Evolutionary conservation across 2,329 filamentous ascomycete species (phyloP).

Genomic region (Paraphaeosphaeria sporulosa): DNA sequence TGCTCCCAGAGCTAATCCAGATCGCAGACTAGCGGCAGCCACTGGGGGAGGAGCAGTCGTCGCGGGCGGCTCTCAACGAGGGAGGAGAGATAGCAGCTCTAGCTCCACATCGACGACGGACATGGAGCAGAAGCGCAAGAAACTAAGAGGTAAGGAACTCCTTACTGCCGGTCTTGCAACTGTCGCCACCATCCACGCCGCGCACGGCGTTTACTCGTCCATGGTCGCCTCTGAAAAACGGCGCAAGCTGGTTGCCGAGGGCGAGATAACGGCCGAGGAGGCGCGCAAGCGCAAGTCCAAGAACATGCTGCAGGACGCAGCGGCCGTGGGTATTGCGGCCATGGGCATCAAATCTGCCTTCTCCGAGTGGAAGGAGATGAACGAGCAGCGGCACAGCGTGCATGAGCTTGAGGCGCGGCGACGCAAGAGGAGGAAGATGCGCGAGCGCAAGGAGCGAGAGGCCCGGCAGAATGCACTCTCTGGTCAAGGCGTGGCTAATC

Average conservation of each 20-base stretch:
- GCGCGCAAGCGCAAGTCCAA: conserved; percentile 69
- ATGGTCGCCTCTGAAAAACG: conserved; percentile 70
- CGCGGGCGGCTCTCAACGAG: conserved; percentile 27
- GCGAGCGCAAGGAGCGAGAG: conserved; percentile 52
- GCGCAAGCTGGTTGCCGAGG: conserved; percentile 66
- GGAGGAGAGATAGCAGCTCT: conserved; percentile 32
- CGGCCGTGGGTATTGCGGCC: conserved; percentile 72
- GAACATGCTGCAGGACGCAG: conserved; percentile 69
- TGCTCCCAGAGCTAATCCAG: conserved; percentile 44
- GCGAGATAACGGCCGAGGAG: conserved; percentile 68
- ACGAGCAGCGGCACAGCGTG: conserved; percentile 65
- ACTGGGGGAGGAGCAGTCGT: conserved; percentile 46
- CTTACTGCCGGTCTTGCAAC: conserved; percentile 71
- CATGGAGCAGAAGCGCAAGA: conserved; percentile 69
- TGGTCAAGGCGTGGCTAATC: conserved; percentile 45
- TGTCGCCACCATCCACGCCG: conserved; percentile 74
- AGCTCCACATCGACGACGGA: conserved; percentile 65
- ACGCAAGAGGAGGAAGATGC: conserved; percentile 54
- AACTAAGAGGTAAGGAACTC: conserved; percentile 71
- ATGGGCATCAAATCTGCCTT: conserved; percentile 72
- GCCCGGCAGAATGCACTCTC: conserved; percentile 53
- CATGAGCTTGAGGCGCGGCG: conserved; percentile 62
- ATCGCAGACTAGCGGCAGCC: conserved; percentile 48
- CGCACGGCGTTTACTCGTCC: conserved; percentile 69
- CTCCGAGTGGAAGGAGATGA: conserved; percentile 72